These are phyloP conservation scores for Xylaria sp. DNA, from an alignment of 2,329 filamentous ascomycete species.

Conservation along the genomic window DNA sequence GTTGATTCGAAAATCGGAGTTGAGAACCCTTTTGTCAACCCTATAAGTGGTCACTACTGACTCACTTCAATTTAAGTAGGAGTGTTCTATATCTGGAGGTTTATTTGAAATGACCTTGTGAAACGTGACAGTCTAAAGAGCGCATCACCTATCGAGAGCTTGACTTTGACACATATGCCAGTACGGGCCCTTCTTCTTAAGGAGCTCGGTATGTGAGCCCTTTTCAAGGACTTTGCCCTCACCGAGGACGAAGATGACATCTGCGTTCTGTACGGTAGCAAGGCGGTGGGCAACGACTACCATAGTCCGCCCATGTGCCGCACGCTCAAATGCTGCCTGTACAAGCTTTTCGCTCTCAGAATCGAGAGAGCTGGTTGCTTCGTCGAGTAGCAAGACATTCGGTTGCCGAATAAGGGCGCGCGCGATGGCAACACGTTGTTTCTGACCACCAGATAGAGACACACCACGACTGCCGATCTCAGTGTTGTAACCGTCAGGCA, in stretches of 20 bases:
- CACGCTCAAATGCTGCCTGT: conserved; percentile 74
- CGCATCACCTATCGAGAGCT: conserved; percentile 60
- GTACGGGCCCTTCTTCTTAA: conserved; percentile 64
- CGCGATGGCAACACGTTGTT: conserved; percentile 76
- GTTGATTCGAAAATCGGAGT: background rate
- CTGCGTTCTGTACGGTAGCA: conserved; percentile 80
- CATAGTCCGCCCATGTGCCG: conserved; percentile 69
- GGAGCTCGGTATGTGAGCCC: conserved; percentile 62
- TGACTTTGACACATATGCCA: conserved; percentile 71
- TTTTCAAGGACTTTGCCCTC: conserved; percentile 67
- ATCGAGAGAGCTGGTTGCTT: conserved; percentile 77
- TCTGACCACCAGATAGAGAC: conserved; percentile 75
- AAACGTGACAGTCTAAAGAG: background rate
- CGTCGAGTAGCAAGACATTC: conserved; percentile 74
- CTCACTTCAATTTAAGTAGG: background rate
- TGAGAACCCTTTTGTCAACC: conserved; percentile 5
- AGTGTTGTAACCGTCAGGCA: conserved; percentile 75
- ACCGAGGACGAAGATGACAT: conserved; percentile 83
- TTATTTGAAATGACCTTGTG: background rate
- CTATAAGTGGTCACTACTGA: background rate
- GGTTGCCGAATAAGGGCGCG: conserved; percentile 74
- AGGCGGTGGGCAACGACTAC: conserved; percentile 82
- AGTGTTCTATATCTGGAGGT: background rate
- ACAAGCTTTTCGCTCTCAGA: conserved; percentile 66
- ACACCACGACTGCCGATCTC: conserved; percentile 74